Percentiles rank a stretch among this genome's conserved stretches.
Conservation (phyloP, 129 eudicot genomes). For the Oenanthe sinensis region DNA sequence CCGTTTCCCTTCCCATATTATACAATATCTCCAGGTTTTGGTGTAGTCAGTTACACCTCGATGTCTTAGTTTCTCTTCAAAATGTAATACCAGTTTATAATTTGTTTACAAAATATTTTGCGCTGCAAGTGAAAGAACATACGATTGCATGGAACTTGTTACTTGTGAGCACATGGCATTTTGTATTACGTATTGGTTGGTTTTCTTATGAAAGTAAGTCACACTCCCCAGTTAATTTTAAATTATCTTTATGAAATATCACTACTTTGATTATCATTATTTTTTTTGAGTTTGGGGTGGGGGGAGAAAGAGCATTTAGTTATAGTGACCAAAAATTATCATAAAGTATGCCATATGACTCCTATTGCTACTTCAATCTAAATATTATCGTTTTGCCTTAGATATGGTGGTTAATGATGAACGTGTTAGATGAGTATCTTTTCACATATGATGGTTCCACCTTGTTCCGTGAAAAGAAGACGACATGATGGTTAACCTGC, state of each 20-base stretch:
- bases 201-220: not conserved
- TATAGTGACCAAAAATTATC: not conserved
- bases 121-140: not conserved
- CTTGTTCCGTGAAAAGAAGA: not conserved
- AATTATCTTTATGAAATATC: not conserved
- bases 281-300: not conserved
- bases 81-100: not conserved
- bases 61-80: not conserved
- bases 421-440: conserved; percentile 4
- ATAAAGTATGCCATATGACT: not conserved
- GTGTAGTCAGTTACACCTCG: not conserved
- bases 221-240: not conserved
- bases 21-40: not conserved
- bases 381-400: not conserved
- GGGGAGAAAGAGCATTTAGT: not conserved
- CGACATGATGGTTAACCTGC: not conserved
- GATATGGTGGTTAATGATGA: not conserved
- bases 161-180: not conserved
- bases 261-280: not conserved
- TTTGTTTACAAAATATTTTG: not conserved
- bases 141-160: not conserved
- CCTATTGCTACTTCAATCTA: not conserved
- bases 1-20: not conserved
- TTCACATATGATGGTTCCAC: not conserved
- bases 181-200: not conserved